phyloP scores from a whole-genome alignment of 164 flowering plant species.

The Aristolochia contorta region DNA sequence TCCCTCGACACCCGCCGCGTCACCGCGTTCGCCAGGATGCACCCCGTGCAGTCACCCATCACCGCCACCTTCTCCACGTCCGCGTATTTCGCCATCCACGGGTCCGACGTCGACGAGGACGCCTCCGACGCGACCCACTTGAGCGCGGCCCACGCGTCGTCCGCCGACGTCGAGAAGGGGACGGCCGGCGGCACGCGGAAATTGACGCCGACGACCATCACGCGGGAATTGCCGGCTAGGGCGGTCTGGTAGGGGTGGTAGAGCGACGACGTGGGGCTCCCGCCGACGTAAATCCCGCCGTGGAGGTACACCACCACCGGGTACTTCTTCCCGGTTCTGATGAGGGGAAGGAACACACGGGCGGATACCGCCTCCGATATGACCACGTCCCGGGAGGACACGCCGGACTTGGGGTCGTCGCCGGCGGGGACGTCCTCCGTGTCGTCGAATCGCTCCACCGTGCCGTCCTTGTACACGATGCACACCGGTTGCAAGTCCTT shows the following conservation, averaged over 20 bases:
- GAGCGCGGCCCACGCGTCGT: not conserved
- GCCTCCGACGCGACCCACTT: no score
- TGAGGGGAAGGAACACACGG: conserved; percentile 7
- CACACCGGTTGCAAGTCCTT: not conserved
- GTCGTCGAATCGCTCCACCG: conserved; percentile 11
- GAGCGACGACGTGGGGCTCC: conserved; percentile 20
- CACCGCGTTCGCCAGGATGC: conserved; percentile 30
- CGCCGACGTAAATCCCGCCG: conserved; percentile 7
- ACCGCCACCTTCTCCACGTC: conserved; percentile 15
- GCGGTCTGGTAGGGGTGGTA: no score
- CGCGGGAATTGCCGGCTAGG: no score
- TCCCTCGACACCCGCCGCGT: conserved; percentile 4
- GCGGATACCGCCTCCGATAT: conserved; percentile 2
- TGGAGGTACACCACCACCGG: no score
- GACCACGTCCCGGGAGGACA: conserved; percentile 5
- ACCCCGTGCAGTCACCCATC: conserved; percentile 57
- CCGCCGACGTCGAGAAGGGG: no score
- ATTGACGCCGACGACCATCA: no score
- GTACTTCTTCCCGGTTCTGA: not conserved
- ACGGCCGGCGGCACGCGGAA: no score
- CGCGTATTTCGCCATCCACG: no score
- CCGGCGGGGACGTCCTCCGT: conserved; percentile 10
- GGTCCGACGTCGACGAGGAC: conserved; percentile 22
- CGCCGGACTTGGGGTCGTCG: conserved; percentile 12
- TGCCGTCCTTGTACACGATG: conserved; percentile 19